Conservation (phyloP, 1,139 yeast species). For the Pichia cactophila region DNA sequence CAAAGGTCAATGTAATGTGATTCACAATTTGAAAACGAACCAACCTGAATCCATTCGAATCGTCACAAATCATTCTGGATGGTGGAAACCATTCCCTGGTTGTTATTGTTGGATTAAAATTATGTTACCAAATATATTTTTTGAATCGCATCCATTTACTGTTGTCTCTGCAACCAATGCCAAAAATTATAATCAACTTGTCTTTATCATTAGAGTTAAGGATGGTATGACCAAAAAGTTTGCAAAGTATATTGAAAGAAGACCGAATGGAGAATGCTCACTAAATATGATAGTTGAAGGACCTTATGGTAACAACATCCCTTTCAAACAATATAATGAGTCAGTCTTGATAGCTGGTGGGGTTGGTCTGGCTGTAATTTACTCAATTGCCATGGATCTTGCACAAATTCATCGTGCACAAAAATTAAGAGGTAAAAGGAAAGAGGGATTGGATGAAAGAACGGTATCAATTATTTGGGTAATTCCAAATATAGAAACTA, state of each 20-base stretch:
- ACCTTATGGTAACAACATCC: slow-evolving; percentile 33
- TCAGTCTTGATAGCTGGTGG: slow-evolving; percentile 36
- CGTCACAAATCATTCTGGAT: slow-evolving; percentile 32
- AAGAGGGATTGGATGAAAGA: slow-evolving; percentile 4
- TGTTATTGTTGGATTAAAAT: slow-evolving; percentile 33
- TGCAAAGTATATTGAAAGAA: slow-evolving; percentile 25
- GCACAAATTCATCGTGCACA: slow-evolving; percentile 29
- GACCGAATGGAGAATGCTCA: slow-evolving; percentile 22
- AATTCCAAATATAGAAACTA: slow-evolving; percentile 27
- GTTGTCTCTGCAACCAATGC: slow-evolving; percentile 29
- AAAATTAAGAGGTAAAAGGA: slow-evolving; percentile 20
- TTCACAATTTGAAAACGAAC: slow-evolving; percentile 16
- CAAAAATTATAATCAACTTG: slow-evolving; percentile 29
- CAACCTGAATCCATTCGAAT: slow-evolving; percentile 29
- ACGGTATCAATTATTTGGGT: slow-evolving; percentile 27
- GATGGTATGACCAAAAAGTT: slow-evolving; percentile 31
- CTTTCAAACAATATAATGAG: slow-evolving; percentile 31
- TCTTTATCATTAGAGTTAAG: slow-evolving; percentile 32
- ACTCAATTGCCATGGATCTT: slow-evolving; percentile 31
- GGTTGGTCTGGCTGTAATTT: slow-evolving; percentile 34
- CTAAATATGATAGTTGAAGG: slow-evolving; percentile 34
- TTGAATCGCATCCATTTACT: slow-evolving; percentile 56
- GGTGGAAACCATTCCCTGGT: slow-evolving; percentile 37
- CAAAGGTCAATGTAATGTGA: slow-evolving; percentile 32
- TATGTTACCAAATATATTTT: slow-evolving; percentile 36